These are phyloP conservation scores for Beauveria varroae DNA, from an alignment of 2,329 filamentous ascomycete genomes.

Conservation along the genomic window DNA sequence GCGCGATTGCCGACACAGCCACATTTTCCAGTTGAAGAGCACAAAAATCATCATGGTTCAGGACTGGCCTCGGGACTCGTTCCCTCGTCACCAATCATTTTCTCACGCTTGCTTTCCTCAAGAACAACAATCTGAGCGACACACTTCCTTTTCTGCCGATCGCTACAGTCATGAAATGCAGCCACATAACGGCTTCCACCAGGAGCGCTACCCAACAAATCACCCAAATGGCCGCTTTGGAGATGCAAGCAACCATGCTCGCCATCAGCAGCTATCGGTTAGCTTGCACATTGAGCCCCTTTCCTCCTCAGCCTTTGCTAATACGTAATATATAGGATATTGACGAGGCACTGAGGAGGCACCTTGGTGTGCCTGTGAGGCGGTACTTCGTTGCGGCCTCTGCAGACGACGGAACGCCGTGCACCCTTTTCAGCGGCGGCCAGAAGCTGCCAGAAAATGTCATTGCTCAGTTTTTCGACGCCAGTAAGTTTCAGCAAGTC, in stretches of 20 bases:
- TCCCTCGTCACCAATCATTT: slow-evolving; percentile 27
- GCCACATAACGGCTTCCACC: slow-evolving; percentile 9
- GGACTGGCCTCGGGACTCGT: slow-evolving; percentile 31
- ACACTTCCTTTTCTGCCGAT: slow-evolving; percentile 22
- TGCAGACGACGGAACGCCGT: slow-evolving; percentile 38
- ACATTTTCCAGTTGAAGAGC: neutral
- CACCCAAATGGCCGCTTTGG: slow-evolving; percentile 26
- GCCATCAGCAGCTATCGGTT: slow-evolving; percentile 21
- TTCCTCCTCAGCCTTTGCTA: neutral
- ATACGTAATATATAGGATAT: slow-evolving; percentile 33
- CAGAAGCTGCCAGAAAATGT: slow-evolving; percentile 29
- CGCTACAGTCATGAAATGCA: slow-evolving; percentile 21
- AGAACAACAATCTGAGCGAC: slow-evolving; percentile 17
- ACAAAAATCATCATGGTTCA: slow-evolving; percentile 30
- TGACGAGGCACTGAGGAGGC: slow-evolving; percentile 41
- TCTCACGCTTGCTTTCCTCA: slow-evolving; percentile 2
- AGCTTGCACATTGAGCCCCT: neutral
- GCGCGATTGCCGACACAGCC: neutral
- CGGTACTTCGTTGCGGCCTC: slow-evolving; percentile 46
- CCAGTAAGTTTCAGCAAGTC: slow-evolving; percentile 33
- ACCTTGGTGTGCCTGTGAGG: slow-evolving; percentile 43
- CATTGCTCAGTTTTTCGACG: slow-evolving; percentile 39
- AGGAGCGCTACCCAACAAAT: slow-evolving; percentile 19
- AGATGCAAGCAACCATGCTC: slow-evolving; percentile 27
- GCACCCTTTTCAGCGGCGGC: slow-evolving; percentile 39